Evolutionary conservation across 164 flowering plant species (phyloP), one percentile per base, ranked within the genome.

Genomic region (Nymphaea colorata): DNA sequence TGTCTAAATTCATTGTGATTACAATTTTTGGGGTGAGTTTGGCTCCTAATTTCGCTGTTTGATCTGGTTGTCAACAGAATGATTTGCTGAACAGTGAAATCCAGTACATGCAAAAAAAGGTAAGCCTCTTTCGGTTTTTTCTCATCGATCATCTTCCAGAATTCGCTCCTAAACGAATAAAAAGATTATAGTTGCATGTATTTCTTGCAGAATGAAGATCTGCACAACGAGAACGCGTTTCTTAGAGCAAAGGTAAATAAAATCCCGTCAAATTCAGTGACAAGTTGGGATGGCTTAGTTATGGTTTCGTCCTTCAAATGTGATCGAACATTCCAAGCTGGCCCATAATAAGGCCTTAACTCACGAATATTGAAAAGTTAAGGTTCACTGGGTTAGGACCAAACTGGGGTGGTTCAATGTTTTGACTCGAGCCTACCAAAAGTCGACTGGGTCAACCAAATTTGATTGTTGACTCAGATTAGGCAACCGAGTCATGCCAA

Each of bases 61-160:
- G 36, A 25, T 25, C 36, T 43, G 17, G 63, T 57, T 59, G 64
- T 53, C 55, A 3, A 62, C 87, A 92, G 98, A 92, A 92, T 76
- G 98, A 92, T 77, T 74, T 85, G 70, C 67, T 92, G 72, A 87
- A 85, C 70, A 86, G 87, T 43, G 98, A 93, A 68, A 85, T 90
- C 64, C 90, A 93, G 77, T 86, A 81, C 72, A 88, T 93, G 97
- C 98, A 88, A 74, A 90, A 87, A 71, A 81, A 90, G 93, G 98
- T 93, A 85, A 74, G 43, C 67, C 59, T 8, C 59, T 8, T 55
- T 55, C 16, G 10, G 10, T 55, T 16, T 55, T 55, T 55, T 55
- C 2, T 16, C 12, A 0, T 8, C 59, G 12, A 55, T 55, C 16
- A 55, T 10, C 16, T 55, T 55, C 16, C 12, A 55, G 59, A 55